Base-by-base conservation (phyloP, 495 filamentous ascomycete genomes). In the Aspergillus leporis region DNA sequence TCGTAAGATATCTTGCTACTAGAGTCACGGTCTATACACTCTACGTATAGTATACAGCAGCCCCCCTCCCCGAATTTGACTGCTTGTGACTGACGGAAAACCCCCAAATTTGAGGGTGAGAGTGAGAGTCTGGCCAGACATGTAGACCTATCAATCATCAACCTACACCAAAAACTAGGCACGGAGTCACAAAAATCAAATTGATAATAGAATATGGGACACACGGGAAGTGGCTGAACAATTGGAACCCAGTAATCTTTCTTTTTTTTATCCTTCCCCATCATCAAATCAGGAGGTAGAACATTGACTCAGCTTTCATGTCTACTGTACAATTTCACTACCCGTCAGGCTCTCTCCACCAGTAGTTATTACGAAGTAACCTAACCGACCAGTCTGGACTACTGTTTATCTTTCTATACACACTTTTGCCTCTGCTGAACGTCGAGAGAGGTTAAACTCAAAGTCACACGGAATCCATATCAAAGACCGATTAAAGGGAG, bases 371-470 rank as follows among this genome's bases (percentile, higher is more conserved):
- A 32, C 31, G 32, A 22, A 38, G 16, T 38, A 21, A 31, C 31
- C 34, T 16, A 10, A 41, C 51, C 8, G 51, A 54, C 36, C 51
- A 43, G 51, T 43, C 51, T 54, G 51, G 51, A 54, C 36, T 25
- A 41, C 28, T 38, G 49, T 30, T 9, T 51, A 22, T 52, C 50
- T 52, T 12, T 18, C 22, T 22, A 52, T 6, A 41, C 38, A 1
- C 8, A 1, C 16, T 41, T 41, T 41, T 41, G 38, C 38, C 38
- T 41, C 38, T 14, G 2, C 14, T 16, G 6, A n/a, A n/a, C n/a
- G 3, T 28, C 25, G 25, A 28, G 25, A n/a, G 38, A 41, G 14
- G 2, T 16, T 1, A 6, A n/a, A n/a, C n/a, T n/a, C n/a, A 41
- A 5, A 41, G 3, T n/a, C 38, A 41, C 16, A 12, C 16, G 38